phyloP scores from a whole-genome alignment of 2,329 filamentous ascomycete genomes.

The Pseudocercospora vitis region DNA sequence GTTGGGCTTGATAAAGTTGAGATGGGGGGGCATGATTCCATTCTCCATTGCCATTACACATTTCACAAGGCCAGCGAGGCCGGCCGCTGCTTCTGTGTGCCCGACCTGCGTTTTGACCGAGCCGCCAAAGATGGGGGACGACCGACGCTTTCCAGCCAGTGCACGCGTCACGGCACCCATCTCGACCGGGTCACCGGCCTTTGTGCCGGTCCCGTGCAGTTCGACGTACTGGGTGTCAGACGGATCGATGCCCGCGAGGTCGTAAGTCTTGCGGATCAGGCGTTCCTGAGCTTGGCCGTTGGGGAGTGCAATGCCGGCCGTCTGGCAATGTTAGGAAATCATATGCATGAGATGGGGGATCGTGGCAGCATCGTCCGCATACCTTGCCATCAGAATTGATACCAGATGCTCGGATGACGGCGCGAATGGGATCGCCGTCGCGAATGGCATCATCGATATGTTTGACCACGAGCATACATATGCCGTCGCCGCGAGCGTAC shows the following conservation, averaged over 20 bases:
- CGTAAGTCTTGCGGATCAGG: neutral
- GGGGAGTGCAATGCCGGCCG: constrained; percentile 35
- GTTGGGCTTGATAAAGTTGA: constrained; percentile 28
- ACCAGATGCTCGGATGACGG: constrained; percentile 38
- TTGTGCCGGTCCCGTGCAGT: constrained; percentile 33
- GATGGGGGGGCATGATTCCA: constrained; percentile 15
- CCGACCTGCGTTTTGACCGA: constrained; percentile 42
- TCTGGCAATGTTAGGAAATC: too few relatives aligned
- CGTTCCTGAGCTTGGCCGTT: constrained; percentile 16
- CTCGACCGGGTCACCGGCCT: constrained; percentile 22
- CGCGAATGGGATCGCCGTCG: constrained; percentile 29
- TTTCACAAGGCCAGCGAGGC: constrained; percentile 51
- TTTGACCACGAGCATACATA: constrained; percentile 1
- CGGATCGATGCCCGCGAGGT: neutral
- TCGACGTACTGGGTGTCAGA: constrained; percentile 30
- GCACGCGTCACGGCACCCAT: constrained; percentile 1
- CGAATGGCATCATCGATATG: constrained; percentile 6
- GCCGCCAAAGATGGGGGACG: constrained; percentile 20
- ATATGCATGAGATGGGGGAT: too few relatives aligned
- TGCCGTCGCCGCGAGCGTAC: constrained; percentile 11
- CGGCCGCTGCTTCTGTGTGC: constrained; percentile 54
- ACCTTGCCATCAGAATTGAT: constrained; percentile 42
- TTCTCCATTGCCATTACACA: constrained; percentile 9
- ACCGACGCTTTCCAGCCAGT: neutral
- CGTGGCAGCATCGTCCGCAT: too few relatives aligned